Percentiles rank a stretch among this genome's conserved stretches.
These are phyloP conservation scores for Colletotrichum sublineola DNA, from an alignment of 2,329 filamentous ascomycete genomes.

Conservation along the genomic window DNA sequence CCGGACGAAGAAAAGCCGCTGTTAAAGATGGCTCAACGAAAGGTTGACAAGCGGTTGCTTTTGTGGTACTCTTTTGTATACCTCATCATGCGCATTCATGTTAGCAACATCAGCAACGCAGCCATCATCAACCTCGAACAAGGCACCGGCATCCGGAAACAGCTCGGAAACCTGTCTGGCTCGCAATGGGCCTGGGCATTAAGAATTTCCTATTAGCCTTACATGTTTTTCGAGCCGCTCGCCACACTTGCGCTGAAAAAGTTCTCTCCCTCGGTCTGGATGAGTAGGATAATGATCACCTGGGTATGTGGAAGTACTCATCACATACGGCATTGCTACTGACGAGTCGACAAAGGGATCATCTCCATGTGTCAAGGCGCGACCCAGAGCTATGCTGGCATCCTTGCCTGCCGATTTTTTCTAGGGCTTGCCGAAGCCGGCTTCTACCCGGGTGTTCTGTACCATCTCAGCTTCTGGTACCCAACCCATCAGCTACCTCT, in stretches of 20 bases:
- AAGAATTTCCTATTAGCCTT: conserved; percentile 47
- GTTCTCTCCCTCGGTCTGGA: conserved; percentile 45
- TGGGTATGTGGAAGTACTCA: conserved; percentile 39
- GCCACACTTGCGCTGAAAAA: conserved; percentile 46
- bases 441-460: conserved; percentile 49
- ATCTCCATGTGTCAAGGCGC: conserved; percentile 46
- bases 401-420: conserved; percentile 47
- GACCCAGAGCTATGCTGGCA: conserved; percentile 45
- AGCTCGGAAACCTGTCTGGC: conserved; percentile 45
- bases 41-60: conserved; percentile 46
- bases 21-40: conserved; percentile 43
- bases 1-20: conserved; percentile 13
- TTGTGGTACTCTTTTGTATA: conserved; percentile 46
- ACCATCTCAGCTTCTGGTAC: conserved; percentile 51
- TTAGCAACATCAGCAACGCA: conserved; percentile 47
- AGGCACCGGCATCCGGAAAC: conserved; percentile 46
- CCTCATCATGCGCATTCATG: conserved; percentile 46
- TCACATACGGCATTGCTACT: neutral
- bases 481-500: conserved; percentile 49
- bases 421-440: conserved; percentile 48
- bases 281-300: conserved; percentile 47
- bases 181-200: conserved; percentile 46
- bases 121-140: conserved; percentile 49
- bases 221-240: conserved; percentile 47
- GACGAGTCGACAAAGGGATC: conserved; percentile 31